Percentiles rank a stretch among this genome's conserved stretches.
Conservation (phyloP, 805 yeast species). For the Candida glaebosa region DNA sequence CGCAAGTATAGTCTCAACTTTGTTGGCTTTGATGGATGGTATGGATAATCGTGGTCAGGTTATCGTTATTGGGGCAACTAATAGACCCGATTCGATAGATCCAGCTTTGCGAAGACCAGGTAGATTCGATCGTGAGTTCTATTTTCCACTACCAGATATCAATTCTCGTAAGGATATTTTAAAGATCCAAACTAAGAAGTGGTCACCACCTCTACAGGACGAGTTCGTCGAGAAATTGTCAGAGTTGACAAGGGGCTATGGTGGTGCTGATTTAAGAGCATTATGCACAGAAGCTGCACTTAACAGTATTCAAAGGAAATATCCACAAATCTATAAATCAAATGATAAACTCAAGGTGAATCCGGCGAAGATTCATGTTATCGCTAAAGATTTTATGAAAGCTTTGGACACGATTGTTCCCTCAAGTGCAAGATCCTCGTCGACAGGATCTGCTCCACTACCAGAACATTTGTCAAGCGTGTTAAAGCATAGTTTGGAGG, state of each 20-base stretch:
- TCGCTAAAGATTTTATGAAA: constrained; percentile 78
- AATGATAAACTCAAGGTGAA: constrained; percentile 70
- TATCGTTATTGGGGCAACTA: constrained; percentile 96
- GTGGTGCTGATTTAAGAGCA: constrained; percentile 96
- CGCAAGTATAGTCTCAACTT: constrained; percentile 93
- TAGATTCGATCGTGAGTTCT: constrained; percentile 93
- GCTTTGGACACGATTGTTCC: constrained; percentile 89
- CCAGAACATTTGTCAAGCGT: constrained; percentile 72
- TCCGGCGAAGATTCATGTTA: constrained; percentile 66
- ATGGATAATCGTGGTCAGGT: constrained; percentile 99
- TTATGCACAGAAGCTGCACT: constrained; percentile 94
- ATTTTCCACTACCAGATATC: constrained; percentile 87
- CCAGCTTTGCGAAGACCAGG: constrained; percentile 98
- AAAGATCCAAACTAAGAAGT: constrained; percentile 80
- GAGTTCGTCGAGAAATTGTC: constrained; percentile 67
- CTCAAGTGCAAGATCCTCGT: constrained; percentile 82
- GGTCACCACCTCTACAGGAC: constrained; percentile 71
- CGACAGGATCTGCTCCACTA: constrained; percentile 69
- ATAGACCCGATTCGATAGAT: constrained; percentile 97
- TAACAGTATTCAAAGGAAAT: constrained; percentile 83
- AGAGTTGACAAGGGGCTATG: constrained; percentile 85
- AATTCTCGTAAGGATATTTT: constrained; percentile 77
- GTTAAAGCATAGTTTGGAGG: constrained; percentile 47
- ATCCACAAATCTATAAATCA: constrained; percentile 86
- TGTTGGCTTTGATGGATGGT: constrained; percentile 96